Evolutionary conservation across 306 rosid species (phyloP).

Genomic region (Gynostemma pentaphyllum): DNA sequence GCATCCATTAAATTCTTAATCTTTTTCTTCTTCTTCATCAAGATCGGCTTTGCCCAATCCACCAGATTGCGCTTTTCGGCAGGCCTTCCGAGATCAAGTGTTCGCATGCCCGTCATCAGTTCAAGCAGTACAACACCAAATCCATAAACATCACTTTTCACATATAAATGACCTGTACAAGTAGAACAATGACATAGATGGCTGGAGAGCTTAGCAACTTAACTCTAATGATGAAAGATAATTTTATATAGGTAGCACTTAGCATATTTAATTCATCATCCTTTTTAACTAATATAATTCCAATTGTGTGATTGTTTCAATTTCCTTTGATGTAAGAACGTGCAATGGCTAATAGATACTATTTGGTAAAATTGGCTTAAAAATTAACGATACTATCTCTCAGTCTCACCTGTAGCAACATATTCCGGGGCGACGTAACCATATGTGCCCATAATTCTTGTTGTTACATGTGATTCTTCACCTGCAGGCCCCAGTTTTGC

Average conservation of each 20-base stretch:
- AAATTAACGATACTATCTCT: slow-evolving; percentile 1
- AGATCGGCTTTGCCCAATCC: slow-evolving; percentile 59
- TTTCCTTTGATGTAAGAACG: background rate
- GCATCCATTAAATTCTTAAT: slow-evolving; percentile 42
- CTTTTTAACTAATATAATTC: background rate
- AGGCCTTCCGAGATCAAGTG: slow-evolving; percentile 37
- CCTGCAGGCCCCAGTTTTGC: slow-evolving; percentile 76
- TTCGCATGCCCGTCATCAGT: slow-evolving; percentile 59
- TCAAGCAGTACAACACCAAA: slow-evolving; percentile 87
- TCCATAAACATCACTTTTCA: slow-evolving; percentile 85
- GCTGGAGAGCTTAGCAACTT: background rate
- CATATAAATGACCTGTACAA: slow-evolving; percentile 73
- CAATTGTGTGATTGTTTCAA: background rate
- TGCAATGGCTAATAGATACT: background rate
- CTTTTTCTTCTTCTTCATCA: slow-evolving; percentile 29
- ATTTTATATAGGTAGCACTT: background rate
- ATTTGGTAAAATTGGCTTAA: background rate
- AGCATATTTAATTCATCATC: background rate
- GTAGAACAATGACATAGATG: background rate
- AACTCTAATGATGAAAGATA: background rate
- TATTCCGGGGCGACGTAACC: slow-evolving; percentile 95
- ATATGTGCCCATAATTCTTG: slow-evolving; percentile 67
- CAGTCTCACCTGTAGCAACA: slow-evolving; percentile 75
- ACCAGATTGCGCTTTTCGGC: slow-evolving; percentile 43
- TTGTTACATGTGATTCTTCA: slow-evolving; percentile 71